Base-by-base conservation (phyloP, 2,329 filamentous ascomycete genomes). In the Aspergillus novofumigatus region DNA sequence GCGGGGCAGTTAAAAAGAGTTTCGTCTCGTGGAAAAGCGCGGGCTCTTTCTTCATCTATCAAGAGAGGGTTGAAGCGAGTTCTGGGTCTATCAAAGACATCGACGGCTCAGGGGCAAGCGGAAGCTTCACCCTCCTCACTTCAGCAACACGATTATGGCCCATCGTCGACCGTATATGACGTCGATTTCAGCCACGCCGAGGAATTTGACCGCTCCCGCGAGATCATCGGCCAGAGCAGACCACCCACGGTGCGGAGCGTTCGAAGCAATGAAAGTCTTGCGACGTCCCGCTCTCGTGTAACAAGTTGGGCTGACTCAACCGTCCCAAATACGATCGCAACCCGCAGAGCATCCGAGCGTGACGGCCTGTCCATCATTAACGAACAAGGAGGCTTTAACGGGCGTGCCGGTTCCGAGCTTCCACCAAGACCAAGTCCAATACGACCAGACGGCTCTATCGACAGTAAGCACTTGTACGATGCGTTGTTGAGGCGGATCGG, bases 241-340 rank as follows among this genome's bases (percentile, higher is more conserved):
- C 52, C 64, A 38, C 64, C 57, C 26, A 65, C 64, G 4, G 54
- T 72, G 26, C 59, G 61, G 17, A 62, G 55, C 25, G 66, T 63
- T 47, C 69, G 61, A 52, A 75, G 69, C 56, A 66, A 62, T 21
- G 70, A 71, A 41, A 77, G 72, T 49, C 54, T 72, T 29, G 67
- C 65, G 45, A 74, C 71, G 3, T 71, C 68, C 9, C 67, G 65
- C 32, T 80, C 78, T 32, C 75, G 78, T 28, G 76, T 78, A n/a
- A 79, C 77, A 14, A 80, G 78, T 61, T 80, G 78, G 78, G 74
- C 78, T 38, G 71, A 80, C 59, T 79, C 78, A 3, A 79, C 74
- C 2, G 69, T 69, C n/a, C 68, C 70, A 48, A 75, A 75, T 55
- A 78, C 77, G 4, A 62, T 77, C 28, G 61, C 64, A n/a, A 68